These are phyloP conservation scores for Termitomyces sp. DNA, from an alignment of 768 basidiomycete genomes.

Conservation along the genomic window DNA sequence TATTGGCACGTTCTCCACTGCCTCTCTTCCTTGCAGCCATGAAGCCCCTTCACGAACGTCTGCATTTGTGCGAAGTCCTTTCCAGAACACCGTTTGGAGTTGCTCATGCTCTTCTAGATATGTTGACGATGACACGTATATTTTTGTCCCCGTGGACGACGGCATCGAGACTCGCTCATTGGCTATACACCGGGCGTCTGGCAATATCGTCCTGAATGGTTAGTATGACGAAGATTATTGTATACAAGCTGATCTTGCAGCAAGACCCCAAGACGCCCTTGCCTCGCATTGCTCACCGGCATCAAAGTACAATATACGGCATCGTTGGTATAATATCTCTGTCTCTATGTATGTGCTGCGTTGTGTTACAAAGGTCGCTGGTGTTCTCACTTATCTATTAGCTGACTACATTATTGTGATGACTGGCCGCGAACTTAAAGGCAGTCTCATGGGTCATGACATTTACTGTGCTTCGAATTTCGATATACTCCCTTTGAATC, in stretches of 20 bases:
- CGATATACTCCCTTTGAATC: constrained; percentile 83
- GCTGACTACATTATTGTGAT: constrained; percentile 93
- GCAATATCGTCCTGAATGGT: constrained; percentile 71
- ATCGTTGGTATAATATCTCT: constrained; percentile 76
- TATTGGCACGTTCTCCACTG: constrained; percentile 4
- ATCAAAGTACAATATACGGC: constrained; percentile 64
- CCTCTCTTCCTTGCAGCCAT: constrained; percentile 33
- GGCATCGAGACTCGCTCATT: constrained; percentile 57
- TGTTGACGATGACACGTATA: constrained; percentile 69
- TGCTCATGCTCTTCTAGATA: constrained; percentile 41
- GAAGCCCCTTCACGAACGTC: constrained; percentile 67
- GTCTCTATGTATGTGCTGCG: constrained; percentile 47
- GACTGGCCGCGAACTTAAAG: constrained; percentile 74
- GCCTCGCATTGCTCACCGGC: constrained; percentile 52
- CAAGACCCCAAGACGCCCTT: constrained; percentile 50
- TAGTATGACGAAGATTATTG: constrained; percentile 17
- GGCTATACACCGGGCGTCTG: constrained; percentile 69
- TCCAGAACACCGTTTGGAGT: neutral
- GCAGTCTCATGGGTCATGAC: constrained; percentile 78
- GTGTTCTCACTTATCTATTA: constrained; percentile 23
- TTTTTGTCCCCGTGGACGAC: constrained; percentile 62
- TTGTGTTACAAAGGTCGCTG: neutral
- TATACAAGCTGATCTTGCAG: constrained; percentile 1
- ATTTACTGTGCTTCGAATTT: constrained; percentile 89
- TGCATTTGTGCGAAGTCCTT: constrained; percentile 51